A percentile compares a stretch with the other conserved stretches of the same genome.
phyloP scores from a whole-genome alignment of 2,329 filamentous ascomycete genomes.

The Xylaria sp. region DNA sequence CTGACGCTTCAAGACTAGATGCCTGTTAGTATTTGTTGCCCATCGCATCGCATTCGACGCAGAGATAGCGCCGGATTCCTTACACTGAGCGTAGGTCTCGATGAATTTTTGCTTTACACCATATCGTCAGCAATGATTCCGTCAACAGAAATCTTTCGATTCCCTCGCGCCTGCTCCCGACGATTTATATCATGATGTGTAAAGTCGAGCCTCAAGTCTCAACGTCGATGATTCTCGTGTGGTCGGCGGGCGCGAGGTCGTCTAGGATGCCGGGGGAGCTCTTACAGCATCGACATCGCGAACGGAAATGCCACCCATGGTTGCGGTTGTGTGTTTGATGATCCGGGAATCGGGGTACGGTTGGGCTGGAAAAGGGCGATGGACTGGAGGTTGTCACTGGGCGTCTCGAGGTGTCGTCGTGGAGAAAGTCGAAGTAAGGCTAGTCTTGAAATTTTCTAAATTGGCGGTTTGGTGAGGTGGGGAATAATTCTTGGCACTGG shows the following conservation, averaged over 20 bases:
- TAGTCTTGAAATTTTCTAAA: conserved; percentile 15
- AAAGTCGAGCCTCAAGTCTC: conserved; percentile 6
- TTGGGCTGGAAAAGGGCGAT: background rate
- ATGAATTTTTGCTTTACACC: conserved; percentile 75
- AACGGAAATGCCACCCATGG: conserved; percentile 75
- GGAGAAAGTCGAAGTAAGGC: background rate
- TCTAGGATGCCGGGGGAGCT: conserved; percentile 29
- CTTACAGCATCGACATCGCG: conserved; percentile 75
- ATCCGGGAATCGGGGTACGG: background rate
- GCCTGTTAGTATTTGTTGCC: conserved; percentile 2
- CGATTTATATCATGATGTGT: conserved; percentile 13
- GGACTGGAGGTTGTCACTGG: conserved; percentile 13
- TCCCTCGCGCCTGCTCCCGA: conserved; percentile 64
- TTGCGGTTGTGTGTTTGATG: conserved; percentile 44
- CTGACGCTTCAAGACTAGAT: conserved; percentile 74
- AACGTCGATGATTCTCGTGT: conserved; percentile 12
- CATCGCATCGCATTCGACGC: background rate
- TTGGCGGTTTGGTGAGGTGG: conserved; percentile 17
- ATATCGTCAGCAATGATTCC: conserved; percentile 64
- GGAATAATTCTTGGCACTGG: conserved; percentile 13
- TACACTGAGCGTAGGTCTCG: conserved; percentile 68
- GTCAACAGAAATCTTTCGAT: conserved; percentile 69
- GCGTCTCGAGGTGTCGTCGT: conserved; percentile 13
- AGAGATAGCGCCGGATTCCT: background rate
- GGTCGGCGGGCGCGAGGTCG: conserved; percentile 15